Evolutionary conservation across 2,329 filamentous ascomycete species (phyloP).

Genomic region (Bertia moriformis): DNA sequence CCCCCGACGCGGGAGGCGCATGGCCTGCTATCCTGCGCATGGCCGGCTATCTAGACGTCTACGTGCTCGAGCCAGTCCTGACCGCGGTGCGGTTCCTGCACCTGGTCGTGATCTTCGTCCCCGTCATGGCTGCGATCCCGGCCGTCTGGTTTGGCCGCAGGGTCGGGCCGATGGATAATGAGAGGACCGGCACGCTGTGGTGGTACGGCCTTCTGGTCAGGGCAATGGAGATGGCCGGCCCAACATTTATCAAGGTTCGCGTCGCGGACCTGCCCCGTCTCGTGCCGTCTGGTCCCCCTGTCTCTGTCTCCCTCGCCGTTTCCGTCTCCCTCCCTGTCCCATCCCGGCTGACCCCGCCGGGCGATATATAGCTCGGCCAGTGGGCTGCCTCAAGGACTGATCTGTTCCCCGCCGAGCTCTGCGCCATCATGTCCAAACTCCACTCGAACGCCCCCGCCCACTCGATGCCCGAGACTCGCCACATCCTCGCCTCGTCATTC

Average conservation of each 20-base stretch:
- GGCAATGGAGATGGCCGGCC: constrained; percentile 86
- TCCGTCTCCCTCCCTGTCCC: neutral
- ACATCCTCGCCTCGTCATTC: constrained; percentile 70
- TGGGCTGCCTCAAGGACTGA: constrained; percentile 94
- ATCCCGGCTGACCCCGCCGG: neutral
- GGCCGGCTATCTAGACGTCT: constrained; percentile 54
- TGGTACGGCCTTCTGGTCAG: constrained; percentile 84
- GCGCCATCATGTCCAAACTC: constrained; percentile 80
- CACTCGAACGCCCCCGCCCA: constrained; percentile 92
- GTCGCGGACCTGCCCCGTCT: no score
- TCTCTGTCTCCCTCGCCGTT: constrained; percentile 2
- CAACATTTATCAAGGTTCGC: constrained; percentile 85
- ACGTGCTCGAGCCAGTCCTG: constrained; percentile 71
- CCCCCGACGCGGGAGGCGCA: constrained; percentile 39
- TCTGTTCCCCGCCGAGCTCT: constrained; percentile 89
- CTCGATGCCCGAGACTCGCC: constrained; percentile 64
- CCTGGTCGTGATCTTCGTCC: constrained; percentile 76
- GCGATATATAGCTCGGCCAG: constrained; percentile 59
- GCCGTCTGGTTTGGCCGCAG: constrained; percentile 64
- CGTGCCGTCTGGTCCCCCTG: neutral
- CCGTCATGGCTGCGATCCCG: constrained; percentile 69
- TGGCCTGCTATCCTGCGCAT: no score
- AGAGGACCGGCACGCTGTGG: constrained; percentile 72
- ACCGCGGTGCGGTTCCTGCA: constrained; percentile 78
- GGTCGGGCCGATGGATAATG: constrained; percentile 50